Conservation (phyloP, 2,329 filamentous ascomycete species). For the Teratosphaeriaceae sp. region DNA sequence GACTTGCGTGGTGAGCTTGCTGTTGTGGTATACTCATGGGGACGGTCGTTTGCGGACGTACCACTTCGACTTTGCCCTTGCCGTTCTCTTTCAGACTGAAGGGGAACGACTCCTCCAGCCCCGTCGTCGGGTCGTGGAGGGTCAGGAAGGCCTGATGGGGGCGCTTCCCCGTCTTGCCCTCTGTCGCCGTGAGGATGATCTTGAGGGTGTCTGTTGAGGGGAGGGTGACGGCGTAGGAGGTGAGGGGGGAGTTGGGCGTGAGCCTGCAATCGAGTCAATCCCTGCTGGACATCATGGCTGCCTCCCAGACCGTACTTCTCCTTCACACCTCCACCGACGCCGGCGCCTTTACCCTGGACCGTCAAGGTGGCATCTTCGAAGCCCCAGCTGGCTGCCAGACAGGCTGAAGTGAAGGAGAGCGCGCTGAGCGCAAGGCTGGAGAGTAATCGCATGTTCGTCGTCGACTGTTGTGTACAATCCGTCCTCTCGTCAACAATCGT, state of each 20-base stretch:
- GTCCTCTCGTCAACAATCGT: too few species aligned
- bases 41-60: slow-evolving; percentile 52
- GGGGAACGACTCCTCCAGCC: slow-evolving; percentile 81
- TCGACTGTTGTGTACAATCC: too few species aligned
- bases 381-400: slow-evolving; percentile 54
- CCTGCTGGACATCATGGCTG: neutral
- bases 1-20: slow-evolving; percentile 2
- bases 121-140: slow-evolving; percentile 64
- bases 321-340: slow-evolving; percentile 47
- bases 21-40: too few species aligned
- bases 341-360: slow-evolving; percentile 54
- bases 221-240: slow-evolving; percentile 50
- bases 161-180: slow-evolving; percentile 69
- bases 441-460: slow-evolving; percentile 24
- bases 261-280: slow-evolving; percentile 30
- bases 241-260: slow-evolving; percentile 48
- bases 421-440: slow-evolving; percentile 13
- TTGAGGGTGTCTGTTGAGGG: slow-evolving; percentile 68
- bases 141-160: slow-evolving; percentile 93
- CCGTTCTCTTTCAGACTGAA: slow-evolving; percentile 80
- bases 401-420: slow-evolving; percentile 25
- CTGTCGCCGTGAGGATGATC: slow-evolving; percentile 71
- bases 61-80: slow-evolving; percentile 77
- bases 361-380: slow-evolving; percentile 67
- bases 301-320: slow-evolving; percentile 44